A percentile compares a stretch with the other conserved stretches of the same genome.
These are phyloP conservation scores for Puccinia triticina DNA, from an alignment of 1,284 basidiomycete genomes.

Conservation along the genomic window DNA sequence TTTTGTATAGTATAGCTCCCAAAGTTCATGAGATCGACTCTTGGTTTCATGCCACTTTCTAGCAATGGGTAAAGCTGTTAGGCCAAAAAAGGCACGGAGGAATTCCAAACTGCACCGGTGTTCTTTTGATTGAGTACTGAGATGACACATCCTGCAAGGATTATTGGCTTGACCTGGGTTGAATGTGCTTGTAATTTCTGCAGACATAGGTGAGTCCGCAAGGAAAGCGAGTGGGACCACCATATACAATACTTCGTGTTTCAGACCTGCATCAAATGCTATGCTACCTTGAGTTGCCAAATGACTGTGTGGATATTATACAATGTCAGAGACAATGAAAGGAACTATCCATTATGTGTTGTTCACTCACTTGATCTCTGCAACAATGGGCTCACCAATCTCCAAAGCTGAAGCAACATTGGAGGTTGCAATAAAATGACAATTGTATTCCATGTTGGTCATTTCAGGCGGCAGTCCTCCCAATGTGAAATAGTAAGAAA, in stretches of 20 bases:
- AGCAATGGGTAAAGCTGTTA: not conserved
- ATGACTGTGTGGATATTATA: no score
- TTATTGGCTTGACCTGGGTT: not conserved
- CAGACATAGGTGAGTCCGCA: no score
- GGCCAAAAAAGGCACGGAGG: not conserved
- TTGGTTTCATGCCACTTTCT: not conserved
- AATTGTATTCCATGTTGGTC: no score
- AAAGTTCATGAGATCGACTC: not conserved
- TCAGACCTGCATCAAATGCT: not conserved
- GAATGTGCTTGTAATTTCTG: no score
- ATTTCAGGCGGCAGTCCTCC: no score
- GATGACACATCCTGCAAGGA: slow-evolving; percentile 7
- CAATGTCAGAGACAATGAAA: no score
- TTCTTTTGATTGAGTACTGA: not conserved
- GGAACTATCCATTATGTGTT: no score
- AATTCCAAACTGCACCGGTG: not conserved
- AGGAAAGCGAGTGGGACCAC: not conserved
- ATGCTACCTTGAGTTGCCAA: not conserved
- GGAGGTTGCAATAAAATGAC: no score
- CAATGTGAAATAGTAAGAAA: no score
- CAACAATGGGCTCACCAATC: no score
- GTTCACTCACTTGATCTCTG: no score
- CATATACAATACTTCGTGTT: not conserved
- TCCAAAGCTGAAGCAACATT: no score
- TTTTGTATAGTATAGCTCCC: not conserved